phyloP scores from a whole-genome alignment of 306 rosid genomes.

The Luffa aegyptiaca region DNA sequence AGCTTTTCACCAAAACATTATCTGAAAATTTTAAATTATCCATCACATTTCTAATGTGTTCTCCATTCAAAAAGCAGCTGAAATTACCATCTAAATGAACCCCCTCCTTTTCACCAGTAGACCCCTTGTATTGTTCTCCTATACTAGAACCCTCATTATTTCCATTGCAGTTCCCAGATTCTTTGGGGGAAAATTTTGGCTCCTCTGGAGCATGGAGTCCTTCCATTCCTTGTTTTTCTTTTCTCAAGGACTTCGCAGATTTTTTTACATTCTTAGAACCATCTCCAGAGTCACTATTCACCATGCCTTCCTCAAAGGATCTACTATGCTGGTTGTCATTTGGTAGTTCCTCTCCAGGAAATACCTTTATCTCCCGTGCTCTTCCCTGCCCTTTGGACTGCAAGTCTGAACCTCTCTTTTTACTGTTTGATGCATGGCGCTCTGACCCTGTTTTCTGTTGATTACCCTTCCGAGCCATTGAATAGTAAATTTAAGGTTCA shows the following conservation, averaged over 20 bases:
- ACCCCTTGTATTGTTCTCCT: slow-evolving; percentile 29
- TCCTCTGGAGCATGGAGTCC: slow-evolving; percentile 23
- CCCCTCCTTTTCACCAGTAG: slow-evolving; percentile 27
- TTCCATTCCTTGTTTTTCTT: slow-evolving; percentile 48
- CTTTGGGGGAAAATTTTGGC: slow-evolving; percentile 22
- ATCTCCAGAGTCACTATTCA: slow-evolving; percentile 26
- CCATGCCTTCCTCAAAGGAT: slow-evolving; percentile 22
- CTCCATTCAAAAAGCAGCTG: slow-evolving; percentile 28
- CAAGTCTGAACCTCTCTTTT: slow-evolving; percentile 32
- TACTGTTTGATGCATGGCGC: slow-evolving; percentile 39
- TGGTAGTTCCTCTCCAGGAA: slow-evolving; percentile 47
- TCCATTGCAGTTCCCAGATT: slow-evolving; percentile 25
- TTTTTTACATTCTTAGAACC: slow-evolving; percentile 27
- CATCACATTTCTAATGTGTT: slow-evolving; percentile 34
- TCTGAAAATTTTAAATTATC: slow-evolving; percentile 44
- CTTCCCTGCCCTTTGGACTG: slow-evolving; percentile 39
- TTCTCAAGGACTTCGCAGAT: slow-evolving; percentile 24
- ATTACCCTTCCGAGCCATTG: slow-evolving; percentile 89
- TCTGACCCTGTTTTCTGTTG: slow-evolving; percentile 77
- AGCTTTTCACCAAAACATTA: slow-evolving; percentile 34
- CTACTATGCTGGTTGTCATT: slow-evolving; percentile 26
- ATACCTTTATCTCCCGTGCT: slow-evolving; percentile 41
- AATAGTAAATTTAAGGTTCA: slow-evolving; percentile 5
- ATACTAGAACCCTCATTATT: slow-evolving; percentile 27
- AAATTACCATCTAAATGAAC: slow-evolving; percentile 30